Conservation (phyloP, 768 basidiomycete species). For the Holtermanniella nyarrowii region DNA sequence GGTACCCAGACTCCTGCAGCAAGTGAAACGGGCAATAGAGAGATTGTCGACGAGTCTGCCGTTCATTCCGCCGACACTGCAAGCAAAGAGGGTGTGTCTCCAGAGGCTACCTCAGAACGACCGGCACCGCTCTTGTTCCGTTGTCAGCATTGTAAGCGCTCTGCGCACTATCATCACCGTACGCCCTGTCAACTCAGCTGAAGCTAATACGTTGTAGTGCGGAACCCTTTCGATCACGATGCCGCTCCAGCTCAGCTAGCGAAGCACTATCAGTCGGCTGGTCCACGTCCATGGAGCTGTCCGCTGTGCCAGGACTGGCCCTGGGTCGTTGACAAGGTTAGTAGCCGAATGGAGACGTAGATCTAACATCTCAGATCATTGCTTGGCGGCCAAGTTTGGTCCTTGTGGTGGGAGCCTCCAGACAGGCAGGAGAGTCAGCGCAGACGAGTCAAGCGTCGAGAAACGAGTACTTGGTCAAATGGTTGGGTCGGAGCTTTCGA, state of each 20-base stretch:
- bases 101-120: too few species aligned
- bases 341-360: constrained; percentile 1
- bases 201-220: background rate
- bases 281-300: constrained; percentile 55
- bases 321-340: constrained; percentile 54
- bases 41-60: too few species aligned
- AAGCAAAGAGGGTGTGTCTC: too few species aligned
- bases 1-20: too few species aligned
- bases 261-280: constrained; percentile 39
- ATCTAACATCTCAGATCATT: constrained; percentile 50
- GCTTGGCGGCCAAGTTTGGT: constrained; percentile 81
- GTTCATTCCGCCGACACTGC: too few species aligned
- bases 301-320: constrained; percentile 64
- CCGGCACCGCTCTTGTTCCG: constrained; percentile 55
- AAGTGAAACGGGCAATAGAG: too few species aligned
- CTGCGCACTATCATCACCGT: constrained; percentile 67
- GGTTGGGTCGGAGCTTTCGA: constrained; percentile 67
- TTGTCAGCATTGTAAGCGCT: constrained; percentile 70
- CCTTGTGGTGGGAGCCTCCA: constrained; percentile 51
- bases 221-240: constrained; percentile 40
- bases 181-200: constrained; percentile 1
- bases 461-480: constrained; percentile 90
- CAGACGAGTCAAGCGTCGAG: constrained; percentile 57
- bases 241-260: constrained; percentile 44
- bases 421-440: constrained; percentile 42